Conservation (phyloP, 208 protist genomes). For the Tetramitus jugosus region DNA sequence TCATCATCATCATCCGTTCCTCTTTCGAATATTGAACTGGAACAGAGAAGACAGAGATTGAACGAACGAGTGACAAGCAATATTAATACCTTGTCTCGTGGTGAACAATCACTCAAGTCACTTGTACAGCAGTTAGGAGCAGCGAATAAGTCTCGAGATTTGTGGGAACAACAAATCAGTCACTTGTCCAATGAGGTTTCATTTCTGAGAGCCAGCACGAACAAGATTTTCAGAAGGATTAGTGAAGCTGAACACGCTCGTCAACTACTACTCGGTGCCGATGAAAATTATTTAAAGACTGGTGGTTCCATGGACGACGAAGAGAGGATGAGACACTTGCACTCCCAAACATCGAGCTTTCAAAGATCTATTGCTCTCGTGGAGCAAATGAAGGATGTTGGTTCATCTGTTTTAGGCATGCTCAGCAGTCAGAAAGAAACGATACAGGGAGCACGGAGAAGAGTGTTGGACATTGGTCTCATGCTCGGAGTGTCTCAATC, state of each 20-base stretch:
- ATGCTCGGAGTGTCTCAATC: not conserved
- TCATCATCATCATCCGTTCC: too few species aligned
- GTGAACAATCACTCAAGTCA: not conserved
- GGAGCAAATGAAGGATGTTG: conserved; percentile 1
- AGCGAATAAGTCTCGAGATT: not conserved
- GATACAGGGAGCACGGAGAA: not conserved
- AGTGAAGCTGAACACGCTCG: not conserved
- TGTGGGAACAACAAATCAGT: not conserved
- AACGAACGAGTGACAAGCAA: not conserved
- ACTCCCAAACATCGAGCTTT: not conserved
- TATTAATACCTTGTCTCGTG: not conserved
- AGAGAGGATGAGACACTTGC: not conserved
- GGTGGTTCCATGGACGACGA: not conserved
- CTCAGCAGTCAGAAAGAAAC: not conserved
- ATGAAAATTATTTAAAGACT: not conserved
- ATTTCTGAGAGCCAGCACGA: not conserved
- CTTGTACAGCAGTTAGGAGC: not conserved
- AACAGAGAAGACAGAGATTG: not conserved
- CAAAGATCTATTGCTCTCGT: not conserved
- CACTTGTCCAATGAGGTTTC: not conserved
- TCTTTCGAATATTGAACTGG: too few species aligned
- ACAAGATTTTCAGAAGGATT: not conserved
- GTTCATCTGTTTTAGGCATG: not conserved
- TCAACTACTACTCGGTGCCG: not conserved
- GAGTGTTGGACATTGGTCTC: not conserved